Conservation (phyloP, 108 stramenopile genomes). For the Cyclotella choctawhatcheeana region DNA sequence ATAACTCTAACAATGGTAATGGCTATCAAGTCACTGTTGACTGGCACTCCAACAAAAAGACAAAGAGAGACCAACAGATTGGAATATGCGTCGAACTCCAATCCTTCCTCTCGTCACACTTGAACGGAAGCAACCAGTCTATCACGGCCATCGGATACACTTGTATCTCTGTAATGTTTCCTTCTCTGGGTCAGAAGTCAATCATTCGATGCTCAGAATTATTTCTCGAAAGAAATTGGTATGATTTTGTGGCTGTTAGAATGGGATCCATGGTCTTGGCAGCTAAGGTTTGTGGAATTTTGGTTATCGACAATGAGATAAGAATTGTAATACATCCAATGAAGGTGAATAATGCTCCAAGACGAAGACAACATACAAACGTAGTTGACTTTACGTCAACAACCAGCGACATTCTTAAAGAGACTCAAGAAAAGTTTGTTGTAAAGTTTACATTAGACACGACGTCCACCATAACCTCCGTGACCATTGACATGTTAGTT, state of each 20-base stretch:
- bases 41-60: neutral
- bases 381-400: neutral
- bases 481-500: neutral
- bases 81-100: neutral
- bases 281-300: neutral
- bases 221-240: neutral
- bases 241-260: neutral
- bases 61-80: neutral
- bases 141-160: neutral
- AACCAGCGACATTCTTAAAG: neutral
- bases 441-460: neutral
- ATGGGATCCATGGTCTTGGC: neutral
- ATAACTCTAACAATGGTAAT: neutral
- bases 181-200: neutral
- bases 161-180: neutral
- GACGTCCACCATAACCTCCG: neutral
- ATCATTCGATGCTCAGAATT: neutral
- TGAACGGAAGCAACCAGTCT: neutral
- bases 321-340: neutral
- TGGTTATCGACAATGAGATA: neutral
- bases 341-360: neutral
- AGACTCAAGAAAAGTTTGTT: neutral
- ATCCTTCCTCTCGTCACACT: neutral
- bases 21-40: neutral
- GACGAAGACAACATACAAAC: neutral